Percentiles rank a stretch among this genome's conserved stretches.
Evolutionary conservation across 1,284 basidiomycete species (phyloP).

Genomic region (Ustilago nuda): DNA sequence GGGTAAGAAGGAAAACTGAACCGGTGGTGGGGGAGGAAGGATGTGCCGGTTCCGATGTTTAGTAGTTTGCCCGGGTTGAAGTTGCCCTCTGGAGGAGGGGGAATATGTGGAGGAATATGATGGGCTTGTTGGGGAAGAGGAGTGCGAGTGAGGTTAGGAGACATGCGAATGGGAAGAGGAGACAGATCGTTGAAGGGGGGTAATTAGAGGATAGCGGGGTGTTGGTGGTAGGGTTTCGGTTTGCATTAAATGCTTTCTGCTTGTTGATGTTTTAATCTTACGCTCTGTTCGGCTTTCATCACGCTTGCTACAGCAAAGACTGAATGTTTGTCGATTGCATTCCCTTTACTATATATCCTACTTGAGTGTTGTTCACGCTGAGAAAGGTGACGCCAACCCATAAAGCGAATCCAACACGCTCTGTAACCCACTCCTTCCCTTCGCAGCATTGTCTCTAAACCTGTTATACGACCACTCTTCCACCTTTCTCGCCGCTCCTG

Average conservation of each 20-base stretch:
- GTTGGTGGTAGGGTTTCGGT: neutral
- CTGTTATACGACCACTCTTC: conserved; percentile 54
- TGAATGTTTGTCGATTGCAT: neutral
- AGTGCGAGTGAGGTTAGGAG: neutral
- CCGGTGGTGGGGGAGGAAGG: conserved; percentile 7
- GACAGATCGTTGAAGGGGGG: neutral
- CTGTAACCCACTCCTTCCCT: conserved; percentile 49
- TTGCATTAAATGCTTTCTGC: neutral
- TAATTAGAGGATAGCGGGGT: neutral
- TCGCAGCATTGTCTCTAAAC: conserved; percentile 56
- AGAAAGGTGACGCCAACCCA: neutral
- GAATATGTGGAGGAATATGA: conserved; percentile 20
- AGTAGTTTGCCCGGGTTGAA: conserved; percentile 25
- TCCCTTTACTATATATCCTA: conserved; percentile 8
- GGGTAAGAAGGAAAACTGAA: neutral
- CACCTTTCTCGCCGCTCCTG: conserved; percentile 51
- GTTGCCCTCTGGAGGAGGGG: conserved; percentile 17
- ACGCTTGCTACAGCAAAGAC: neutral
- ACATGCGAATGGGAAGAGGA: conserved; percentile 15
- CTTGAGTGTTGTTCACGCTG: neutral
- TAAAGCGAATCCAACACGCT: conserved; percentile 50
- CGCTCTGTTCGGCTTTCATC: neutral
- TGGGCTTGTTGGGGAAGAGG: conserved; percentile 15
- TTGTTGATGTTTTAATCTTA: conserved; percentile 2
- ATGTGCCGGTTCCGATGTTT: conserved; percentile 28